Conservation (phyloP, 495 filamentous ascomycete species). For the Penicillium cinerascens region DNA sequence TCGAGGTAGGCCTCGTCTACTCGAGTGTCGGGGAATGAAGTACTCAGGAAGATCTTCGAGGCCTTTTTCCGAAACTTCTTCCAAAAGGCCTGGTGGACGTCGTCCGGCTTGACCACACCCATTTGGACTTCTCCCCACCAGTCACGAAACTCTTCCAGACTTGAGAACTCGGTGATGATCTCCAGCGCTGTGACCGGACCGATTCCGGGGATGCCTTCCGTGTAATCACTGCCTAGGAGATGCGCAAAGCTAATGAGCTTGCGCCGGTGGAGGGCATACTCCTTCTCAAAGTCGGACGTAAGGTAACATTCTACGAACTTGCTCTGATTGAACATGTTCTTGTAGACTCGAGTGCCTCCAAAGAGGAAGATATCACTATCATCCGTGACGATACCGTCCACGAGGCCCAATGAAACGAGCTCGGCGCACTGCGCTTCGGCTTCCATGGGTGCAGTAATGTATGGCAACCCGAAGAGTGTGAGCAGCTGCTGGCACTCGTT, state of each 20-base stretch:
- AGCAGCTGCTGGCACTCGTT: slow-evolving; percentile 91
- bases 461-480: slow-evolving; percentile 85
- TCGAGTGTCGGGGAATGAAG: slow-evolving; percentile 67
- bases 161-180: slow-evolving; percentile 82
- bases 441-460: slow-evolving; percentile 98
- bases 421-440: slow-evolving; percentile 97
- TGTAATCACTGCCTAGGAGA: slow-evolving; percentile 89
- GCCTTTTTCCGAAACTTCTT: slow-evolving; percentile 80
- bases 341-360: slow-evolving; percentile 92
- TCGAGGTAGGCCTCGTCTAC: slow-evolving; percentile 79
- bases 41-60: slow-evolving; percentile 79
- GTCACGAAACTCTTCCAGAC: slow-evolving; percentile 65
- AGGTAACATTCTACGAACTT: slow-evolving; percentile 98
- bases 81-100: slow-evolving; percentile 58
- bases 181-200: slow-evolving; percentile 93
- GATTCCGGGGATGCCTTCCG: slow-evolving; percentile 82
- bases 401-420: slow-evolving; percentile 76
- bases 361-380: slow-evolving; percentile 97
- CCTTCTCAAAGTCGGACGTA: slow-evolving; percentile 78
- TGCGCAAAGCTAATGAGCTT: slow-evolving; percentile 87
- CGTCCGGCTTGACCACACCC: slow-evolving; percentile 34
- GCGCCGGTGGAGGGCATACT: slow-evolving; percentile 75
- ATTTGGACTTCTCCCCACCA: slow-evolving; percentile 85
- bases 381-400: slow-evolving; percentile 98
- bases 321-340: slow-evolving; percentile 98